A percentile compares a stretch with the other conserved stretches of the same genome.
phyloP scores from a whole-genome alignment of 768 basidiomycete species.

The Collybiopsis luxurians region DNA sequence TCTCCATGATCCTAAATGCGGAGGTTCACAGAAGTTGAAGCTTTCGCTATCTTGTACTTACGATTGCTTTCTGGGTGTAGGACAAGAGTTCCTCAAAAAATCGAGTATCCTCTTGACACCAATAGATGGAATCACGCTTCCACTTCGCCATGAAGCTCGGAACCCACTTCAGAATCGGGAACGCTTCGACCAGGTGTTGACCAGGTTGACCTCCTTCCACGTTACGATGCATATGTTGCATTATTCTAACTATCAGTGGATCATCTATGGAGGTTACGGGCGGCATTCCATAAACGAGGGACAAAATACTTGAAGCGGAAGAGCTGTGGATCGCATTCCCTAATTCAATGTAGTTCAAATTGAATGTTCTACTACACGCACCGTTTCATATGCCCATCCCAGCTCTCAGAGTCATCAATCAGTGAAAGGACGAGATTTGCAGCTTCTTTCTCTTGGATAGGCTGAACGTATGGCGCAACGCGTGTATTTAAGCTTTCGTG shows the following conservation, averaged over 20 bases:
- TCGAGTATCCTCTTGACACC: too few species aligned
- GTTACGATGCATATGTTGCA: conserved; percentile 19
- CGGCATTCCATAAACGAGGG: conserved; percentile 14
- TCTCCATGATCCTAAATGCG: too few species aligned
- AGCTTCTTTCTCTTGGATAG: too few species aligned
- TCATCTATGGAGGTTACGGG: conserved; percentile 12
- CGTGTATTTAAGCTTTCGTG: too few species aligned
- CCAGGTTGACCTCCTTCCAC: conserved; percentile 26
- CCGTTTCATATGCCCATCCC: conserved; percentile 20
- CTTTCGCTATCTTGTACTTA: too few species aligned
- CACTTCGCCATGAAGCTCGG: conserved; percentile 17
- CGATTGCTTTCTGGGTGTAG: too few species aligned
- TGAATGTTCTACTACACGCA: not conserved
- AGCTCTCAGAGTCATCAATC: too few species aligned
- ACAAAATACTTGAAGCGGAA: conserved; percentile 10
- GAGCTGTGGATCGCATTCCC: conserved; percentile 6
- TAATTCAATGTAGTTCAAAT: not conserved
- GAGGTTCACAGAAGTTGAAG: too few species aligned
- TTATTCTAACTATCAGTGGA: conserved; percentile 14
- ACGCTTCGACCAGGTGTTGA: conserved; percentile 30
- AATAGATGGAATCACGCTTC: too few species aligned
- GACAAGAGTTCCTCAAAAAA: too few species aligned
- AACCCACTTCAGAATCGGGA: conserved; percentile 23
- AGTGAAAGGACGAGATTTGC: too few species aligned
- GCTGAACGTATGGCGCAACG: too few species aligned